Conservation (phyloP, 805 yeast species). For the Nakazawaea ernobii region DNA sequence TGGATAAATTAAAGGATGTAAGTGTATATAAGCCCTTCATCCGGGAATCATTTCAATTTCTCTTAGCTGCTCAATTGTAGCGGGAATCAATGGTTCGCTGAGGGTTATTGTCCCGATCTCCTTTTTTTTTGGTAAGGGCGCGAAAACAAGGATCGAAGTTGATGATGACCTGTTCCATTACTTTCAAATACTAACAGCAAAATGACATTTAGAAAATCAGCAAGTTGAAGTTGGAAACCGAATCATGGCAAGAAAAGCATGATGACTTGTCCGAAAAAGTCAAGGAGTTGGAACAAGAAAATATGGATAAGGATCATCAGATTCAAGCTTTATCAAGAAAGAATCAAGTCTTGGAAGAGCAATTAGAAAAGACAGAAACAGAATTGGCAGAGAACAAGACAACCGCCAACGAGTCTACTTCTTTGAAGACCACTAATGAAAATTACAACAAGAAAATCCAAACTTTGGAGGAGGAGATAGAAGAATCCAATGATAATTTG, state of each 20-base stretch:
- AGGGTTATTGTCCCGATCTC: too few species aligned
- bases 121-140: neutral
- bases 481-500: constrained; percentile 83
- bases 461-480: constrained; percentile 85
- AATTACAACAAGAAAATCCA: constrained; percentile 85
- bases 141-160: neutral
- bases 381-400: constrained; percentile 73
- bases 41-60: too few species aligned
- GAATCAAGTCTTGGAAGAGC: constrained; percentile 81
- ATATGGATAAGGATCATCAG: constrained; percentile 89
- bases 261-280: constrained; percentile 78
- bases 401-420: constrained; percentile 85
- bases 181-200: neutral
- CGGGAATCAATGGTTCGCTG: neutral
- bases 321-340: constrained; percentile 89
- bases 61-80: neutral
- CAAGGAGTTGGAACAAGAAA: constrained; percentile 90
- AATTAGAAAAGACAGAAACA: constrained; percentile 72
- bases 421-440: constrained; percentile 85
- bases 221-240: constrained; percentile 90
- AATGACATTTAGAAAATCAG: constrained; percentile 56
- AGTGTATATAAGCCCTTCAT: constrained; percentile 17
- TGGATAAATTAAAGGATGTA: constrained; percentile 61
- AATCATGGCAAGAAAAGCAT: constrained; percentile 94
- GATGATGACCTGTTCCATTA: neutral